phyloP scores from a whole-genome alignment of 805 yeast species.

The Brettanomyces bruxellensis region DNA sequence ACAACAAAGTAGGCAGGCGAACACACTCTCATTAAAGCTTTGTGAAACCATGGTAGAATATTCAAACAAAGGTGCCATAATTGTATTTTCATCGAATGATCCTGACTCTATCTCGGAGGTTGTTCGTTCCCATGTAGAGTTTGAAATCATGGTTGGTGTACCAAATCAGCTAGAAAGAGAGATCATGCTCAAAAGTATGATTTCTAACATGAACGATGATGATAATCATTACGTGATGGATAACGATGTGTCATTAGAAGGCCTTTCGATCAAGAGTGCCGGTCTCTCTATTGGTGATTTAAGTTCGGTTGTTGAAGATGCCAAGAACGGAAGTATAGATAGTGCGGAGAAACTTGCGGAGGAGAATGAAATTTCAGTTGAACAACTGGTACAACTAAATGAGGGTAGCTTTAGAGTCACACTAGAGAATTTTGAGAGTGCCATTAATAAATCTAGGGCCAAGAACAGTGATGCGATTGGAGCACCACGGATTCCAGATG shows the following conservation, averaged over 20 bases:
- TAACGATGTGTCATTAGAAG: slow-evolving; percentile 43
- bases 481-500: slow-evolving; percentile 92
- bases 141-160: slow-evolving; percentile 67
- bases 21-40: slow-evolving; percentile 44
- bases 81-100: slow-evolving; percentile 63
- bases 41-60: slow-evolving; percentile 49
- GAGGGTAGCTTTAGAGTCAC: slow-evolving; percentile 46
- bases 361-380: slow-evolving; percentile 13
- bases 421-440: slow-evolving; percentile 55
- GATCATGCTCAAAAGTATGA: slow-evolving; percentile 47
- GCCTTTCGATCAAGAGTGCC: slow-evolving; percentile 79
- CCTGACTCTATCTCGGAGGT: slow-evolving; percentile 59
- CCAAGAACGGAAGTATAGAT: slow-evolving; percentile 49
- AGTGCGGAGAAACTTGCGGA: slow-evolving; percentile 32
- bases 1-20: slow-evolving; percentile 19
- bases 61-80: slow-evolving; percentile 34
- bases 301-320: slow-evolving; percentile 55
- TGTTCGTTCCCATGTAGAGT: slow-evolving; percentile 60
- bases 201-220: slow-evolving; percentile 11
- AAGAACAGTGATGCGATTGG: slow-evolving; percentile 93
- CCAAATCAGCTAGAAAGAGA: slow-evolving; percentile 73
- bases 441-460: slow-evolving; percentile 74
- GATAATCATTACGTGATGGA: slow-evolving; percentile 21
- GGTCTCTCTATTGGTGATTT: slow-evolving; percentile 86
- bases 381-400: slow-evolving; percentile 34